A percentile compares a stretch with the other conserved stretches of the same genome.
Conservation (phyloP, 495 filamentous ascomycete genomes). For the Tetracladium setigerum region DNA sequence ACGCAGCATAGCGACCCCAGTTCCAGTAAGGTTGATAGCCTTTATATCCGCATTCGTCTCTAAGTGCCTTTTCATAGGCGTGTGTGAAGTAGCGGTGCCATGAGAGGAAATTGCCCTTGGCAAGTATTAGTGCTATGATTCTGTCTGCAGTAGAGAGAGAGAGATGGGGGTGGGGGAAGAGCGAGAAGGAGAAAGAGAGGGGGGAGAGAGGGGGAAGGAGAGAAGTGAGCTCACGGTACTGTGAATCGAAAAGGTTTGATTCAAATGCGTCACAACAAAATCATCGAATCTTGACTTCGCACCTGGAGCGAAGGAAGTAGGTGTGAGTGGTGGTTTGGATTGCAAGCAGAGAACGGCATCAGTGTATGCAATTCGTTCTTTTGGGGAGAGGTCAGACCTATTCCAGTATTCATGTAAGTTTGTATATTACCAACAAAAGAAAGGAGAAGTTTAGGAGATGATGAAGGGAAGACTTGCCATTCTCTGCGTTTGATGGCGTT, state of each 20-base stretch:
- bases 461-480: constrained; percentile 2
- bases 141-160: too few species aligned
- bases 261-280: constrained; percentile 61
- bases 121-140: not conserved
- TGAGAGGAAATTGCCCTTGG: constrained; percentile 50
- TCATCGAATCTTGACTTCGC: constrained; percentile 49
- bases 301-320: constrained; percentile 23
- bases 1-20: not conserved
- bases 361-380: constrained; percentile 51
- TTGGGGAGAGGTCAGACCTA: constrained; percentile 29
- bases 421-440: too few species aligned
- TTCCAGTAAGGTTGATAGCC: constrained; percentile 50
- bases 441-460: not conserved
- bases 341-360: constrained; percentile 58
- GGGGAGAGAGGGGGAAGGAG: too few species aligned
- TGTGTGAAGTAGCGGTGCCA: constrained; percentile 67
- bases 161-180: too few species aligned
- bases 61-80: constrained; percentile 58
- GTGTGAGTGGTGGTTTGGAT: constrained; percentile 36
- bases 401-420: too few species aligned
- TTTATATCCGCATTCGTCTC: constrained; percentile 62
- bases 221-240: constrained; percentile 27
- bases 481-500: constrained; percentile 6
- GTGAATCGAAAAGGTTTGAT: constrained; percentile 54
- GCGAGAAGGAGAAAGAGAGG: too few species aligned